Evolutionary conservation across 371 early-diverging fungal species (phyloP).

Genomic region (Lichtheimia hyalospora): DNA sequence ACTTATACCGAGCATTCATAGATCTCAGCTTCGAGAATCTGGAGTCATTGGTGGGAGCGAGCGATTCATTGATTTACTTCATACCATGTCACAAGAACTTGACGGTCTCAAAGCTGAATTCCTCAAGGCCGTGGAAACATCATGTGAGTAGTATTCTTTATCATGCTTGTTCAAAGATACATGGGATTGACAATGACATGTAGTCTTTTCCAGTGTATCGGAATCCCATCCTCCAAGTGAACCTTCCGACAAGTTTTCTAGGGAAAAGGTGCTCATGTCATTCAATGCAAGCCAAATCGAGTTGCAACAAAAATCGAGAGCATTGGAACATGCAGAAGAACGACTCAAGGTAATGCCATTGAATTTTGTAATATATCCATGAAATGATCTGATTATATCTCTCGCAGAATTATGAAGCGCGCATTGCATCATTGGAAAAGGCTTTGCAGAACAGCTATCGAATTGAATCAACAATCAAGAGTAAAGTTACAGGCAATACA

Average conservation of each 20-base stretch:
- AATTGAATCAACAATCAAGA: slow-evolving; percentile 3
- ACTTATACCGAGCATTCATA: neutral
- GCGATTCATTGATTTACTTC: slow-evolving; percentile 35
- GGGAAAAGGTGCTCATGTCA: neutral
- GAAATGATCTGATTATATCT: too few species aligned
- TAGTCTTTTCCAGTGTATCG: slow-evolving; percentile 7
- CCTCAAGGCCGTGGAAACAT: slow-evolving; percentile 48
- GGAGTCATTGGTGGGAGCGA: slow-evolving; percentile 8
- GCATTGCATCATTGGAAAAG: slow-evolving; percentile 47
- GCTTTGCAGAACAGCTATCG: slow-evolving; percentile 28
- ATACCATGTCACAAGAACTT: slow-evolving; percentile 51
- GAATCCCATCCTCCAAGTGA: slow-evolving; percentile 15
- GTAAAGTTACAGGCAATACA: neutral
- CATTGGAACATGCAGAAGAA: slow-evolving; percentile 29
- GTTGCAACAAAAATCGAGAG: slow-evolving; percentile 38
- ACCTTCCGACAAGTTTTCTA: neutral
- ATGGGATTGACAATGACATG: neutral
- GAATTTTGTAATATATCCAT: neutral
- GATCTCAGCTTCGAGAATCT: neutral
- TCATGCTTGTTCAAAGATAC: neutral
- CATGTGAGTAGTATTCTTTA: slow-evolving; percentile 20
- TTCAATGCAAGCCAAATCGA: slow-evolving; percentile 12
- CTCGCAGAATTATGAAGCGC: slow-evolving; percentile 37
- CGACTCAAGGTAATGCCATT: slow-evolving; percentile 22
- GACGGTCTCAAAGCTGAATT: slow-evolving; percentile 62